Percentiles rank a stretch among this genome's conserved stretches.
These are phyloP conservation scores for Eucalyptus victrix DNA, from an alignment of 345 rosid genomes.

Conservation along the genomic window DNA sequence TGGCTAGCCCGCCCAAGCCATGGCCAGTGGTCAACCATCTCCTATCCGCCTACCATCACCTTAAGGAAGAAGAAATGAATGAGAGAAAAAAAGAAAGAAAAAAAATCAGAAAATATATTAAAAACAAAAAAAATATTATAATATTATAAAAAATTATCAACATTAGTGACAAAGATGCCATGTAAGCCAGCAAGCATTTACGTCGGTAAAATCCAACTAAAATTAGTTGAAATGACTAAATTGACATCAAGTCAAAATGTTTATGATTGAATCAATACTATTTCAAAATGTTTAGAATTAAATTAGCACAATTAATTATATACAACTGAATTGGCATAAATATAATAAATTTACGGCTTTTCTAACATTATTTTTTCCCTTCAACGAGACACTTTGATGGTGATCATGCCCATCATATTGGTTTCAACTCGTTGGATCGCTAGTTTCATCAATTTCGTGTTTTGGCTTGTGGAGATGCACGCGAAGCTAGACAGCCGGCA, in stretches of 20 bases:
- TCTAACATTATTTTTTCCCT: too few species aligned
- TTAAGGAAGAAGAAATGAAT: too few species aligned
- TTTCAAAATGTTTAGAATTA: too few species aligned
- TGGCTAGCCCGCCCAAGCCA: fast-evolving
- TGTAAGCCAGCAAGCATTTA: fast-evolving
- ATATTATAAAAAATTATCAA: fast-evolving
- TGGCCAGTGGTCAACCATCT: fast-evolving
- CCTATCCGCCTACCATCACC: fast-evolving
- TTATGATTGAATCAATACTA: too few species aligned
- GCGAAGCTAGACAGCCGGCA: not conserved
- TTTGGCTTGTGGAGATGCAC: not conserved
- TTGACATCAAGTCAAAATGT: too few species aligned
- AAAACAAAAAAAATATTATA: too few species aligned
- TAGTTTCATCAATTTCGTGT: not conserved
- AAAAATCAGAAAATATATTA: too few species aligned
- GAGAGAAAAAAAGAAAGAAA: too few species aligned
- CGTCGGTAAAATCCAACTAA: fast-evolving
- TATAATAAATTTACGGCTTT: fast-evolving
- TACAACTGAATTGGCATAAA: fast-evolving
- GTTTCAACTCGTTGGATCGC: fast-evolving
- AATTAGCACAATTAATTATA: too few species aligned
- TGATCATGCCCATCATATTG: not conserved
- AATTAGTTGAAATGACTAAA: fast-evolving
- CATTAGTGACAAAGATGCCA: fast-evolving
- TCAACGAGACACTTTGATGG: fast-evolving